Evolutionary conservation across 2,329 filamentous ascomycete species (phyloP), one percentile per base, ranked within the genome.

Genomic region (Aureobasidium sp.): DNA sequence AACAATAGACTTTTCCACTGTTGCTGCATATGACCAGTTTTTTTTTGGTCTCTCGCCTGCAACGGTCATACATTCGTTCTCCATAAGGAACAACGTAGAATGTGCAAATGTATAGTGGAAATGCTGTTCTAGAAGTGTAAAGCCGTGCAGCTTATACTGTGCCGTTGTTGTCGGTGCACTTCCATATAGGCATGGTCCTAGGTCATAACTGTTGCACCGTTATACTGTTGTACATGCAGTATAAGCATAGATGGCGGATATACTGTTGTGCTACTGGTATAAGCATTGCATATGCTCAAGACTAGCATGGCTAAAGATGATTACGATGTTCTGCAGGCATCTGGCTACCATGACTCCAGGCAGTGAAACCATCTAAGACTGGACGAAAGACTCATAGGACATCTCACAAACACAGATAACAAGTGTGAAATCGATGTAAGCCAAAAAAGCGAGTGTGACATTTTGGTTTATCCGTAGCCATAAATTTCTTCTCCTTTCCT

Each of bases 391-490:
- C 13, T 37, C 5, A 10, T 20, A 23, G 1, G 3, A 12, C 10
- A 26, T 23, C 20, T 29, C 26, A 29, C 26, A 20, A 5, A 26
- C 44, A 17, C 44, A 47, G 23, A 47, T 17, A 12, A 17, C 0
- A 27, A 29, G n/a, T 5, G 7, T 36, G 29, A 7, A 51, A 34
- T n/a, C 17, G 2, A 8, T 55, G 9, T 29, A 29, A 48, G 36
- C 37, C 36, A 51, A 55, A 51, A 53, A 46, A 57, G 53, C 53
- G 29, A 57, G 17, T 34, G 53, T 57, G 29, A 34, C 39, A 55
- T 57, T 48, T 46, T 44, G 27, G 39, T 27, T 34, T 44, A 34
- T 57, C 26, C 53, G 29, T 57, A 57, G 53, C 53, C 53, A 57
- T 57, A 57, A 57, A 57, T 57, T 46, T 47, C 44, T 48, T 27